phyloP scores from a whole-genome alignment of 2,329 filamentous ascomycete genomes.

The Fusarium coicis region DNA sequence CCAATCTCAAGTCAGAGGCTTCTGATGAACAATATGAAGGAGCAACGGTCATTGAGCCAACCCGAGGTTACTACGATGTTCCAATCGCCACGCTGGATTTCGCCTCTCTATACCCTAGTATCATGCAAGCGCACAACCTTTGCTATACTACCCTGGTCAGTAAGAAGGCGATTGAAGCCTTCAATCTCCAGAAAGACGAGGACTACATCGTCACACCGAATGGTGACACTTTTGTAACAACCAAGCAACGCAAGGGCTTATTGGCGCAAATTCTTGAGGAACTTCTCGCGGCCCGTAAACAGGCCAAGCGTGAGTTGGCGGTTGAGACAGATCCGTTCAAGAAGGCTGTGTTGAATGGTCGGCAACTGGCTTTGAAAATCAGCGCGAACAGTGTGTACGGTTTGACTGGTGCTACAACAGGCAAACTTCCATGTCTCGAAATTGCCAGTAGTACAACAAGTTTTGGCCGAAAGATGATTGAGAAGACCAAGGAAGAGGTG shows the following conservation, averaged over 20 bases:
- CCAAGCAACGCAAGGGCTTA: conserved; percentile 89
- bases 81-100: conserved; percentile 98
- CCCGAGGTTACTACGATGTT: conserved; percentile 91
- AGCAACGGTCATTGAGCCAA: conserved; percentile 96
- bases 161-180: conserved; percentile 78
- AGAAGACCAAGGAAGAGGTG: conserved; percentile 96
- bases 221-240: conserved; percentile 90
- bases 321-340: conserved; percentile 95
- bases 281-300: conserved; percentile 88
- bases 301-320: conserved; percentile 90
- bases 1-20: conserved; percentile 78
- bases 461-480: conserved; percentile 99
- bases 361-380: conserved; percentile 94
- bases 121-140: conserved; percentile 98
- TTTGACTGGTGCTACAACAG: conserved; percentile 93
- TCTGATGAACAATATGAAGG: conserved; percentile 94
- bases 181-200: conserved; percentile 83
- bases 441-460: conserved; percentile 98
- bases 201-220: conserved; percentile 98
- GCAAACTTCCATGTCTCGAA: conserved; percentile 92
- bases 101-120: conserved; percentile 96
- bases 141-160: conserved; percentile 92
- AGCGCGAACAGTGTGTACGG: conserved; percentile 99
- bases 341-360: conserved; percentile 96
- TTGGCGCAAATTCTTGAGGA: conserved; percentile 97